Base-by-base conservation (phyloP, 176 grass and related monocot species). In the Alloteropsis semialata region DNA sequence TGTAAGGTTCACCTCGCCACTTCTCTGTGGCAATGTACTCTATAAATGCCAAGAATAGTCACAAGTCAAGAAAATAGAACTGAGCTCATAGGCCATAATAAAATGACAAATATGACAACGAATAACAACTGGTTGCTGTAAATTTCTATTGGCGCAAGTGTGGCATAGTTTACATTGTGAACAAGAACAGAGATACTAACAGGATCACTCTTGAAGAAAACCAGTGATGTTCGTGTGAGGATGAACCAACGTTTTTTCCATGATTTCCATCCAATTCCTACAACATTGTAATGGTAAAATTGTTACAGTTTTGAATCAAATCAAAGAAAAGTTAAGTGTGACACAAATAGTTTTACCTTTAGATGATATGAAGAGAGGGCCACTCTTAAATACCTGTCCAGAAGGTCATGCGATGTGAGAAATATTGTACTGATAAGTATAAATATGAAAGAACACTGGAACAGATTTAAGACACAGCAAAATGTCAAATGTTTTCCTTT, bases 191-290 rank as follows among this genome's bases (percentile, higher is more conserved):
- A 42, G 75, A 84, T 78, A 87, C 97, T 94, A 81, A 99, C 97
- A 87, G 97, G 97, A 58, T 99, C 97, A 71, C 81, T 99, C 84
- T 96, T 99, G 89, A 99, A 96, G 93, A 99, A 99, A 87, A 99
- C 89, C 66, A 99, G 69, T 21, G 97, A 99, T 43, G 97, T 92
- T 65, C 97, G 89, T 19, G 91, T 99, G 82, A 99, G 97, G 75
- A 99, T 96, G 72, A 99, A 99, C 97, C 97, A 99, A 63, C 97
- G 97, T 33, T 93, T 99, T 77, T 99, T 99, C 97, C 97, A 99
- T 80, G 91, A 96, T 87, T 99, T 99, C 97, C 97, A 99, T 80
- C 97, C 97, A 27, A 99, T 96, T 89, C 93, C 97, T 99, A 84
- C 63, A 88, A 69, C 27, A 68, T 80, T 56, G 64, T 56, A 68